These are phyloP conservation scores for Diaporthe helianthi DNA, from an alignment of 2,329 filamentous ascomycete genomes.

Conservation along the genomic window DNA sequence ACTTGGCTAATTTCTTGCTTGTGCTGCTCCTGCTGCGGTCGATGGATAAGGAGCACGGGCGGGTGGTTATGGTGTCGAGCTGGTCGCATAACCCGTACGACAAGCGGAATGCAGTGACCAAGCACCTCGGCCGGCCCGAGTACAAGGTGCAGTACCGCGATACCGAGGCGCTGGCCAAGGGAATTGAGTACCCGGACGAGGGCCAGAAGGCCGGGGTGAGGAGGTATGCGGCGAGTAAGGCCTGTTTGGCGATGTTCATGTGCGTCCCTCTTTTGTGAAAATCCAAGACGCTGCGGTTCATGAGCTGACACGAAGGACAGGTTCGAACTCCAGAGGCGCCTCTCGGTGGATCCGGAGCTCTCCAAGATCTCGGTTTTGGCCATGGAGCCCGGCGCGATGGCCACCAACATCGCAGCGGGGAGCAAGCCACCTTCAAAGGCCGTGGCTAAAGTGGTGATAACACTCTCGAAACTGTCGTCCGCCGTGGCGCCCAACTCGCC, in stretches of 20 bases:
- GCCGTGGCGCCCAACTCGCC: constrained; percentile 10
- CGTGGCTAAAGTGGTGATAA: neutral
- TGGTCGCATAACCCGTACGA: constrained; percentile 22
- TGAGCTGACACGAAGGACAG: constrained; percentile 25
- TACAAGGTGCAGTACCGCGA: constrained; percentile 36
- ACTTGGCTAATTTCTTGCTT: constrained; percentile 40
- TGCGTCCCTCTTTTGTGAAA: constrained; percentile 24
- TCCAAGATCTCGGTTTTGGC: constrained; percentile 42
- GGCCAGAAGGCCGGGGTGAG: constrained; percentile 35
- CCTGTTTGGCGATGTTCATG: constrained; percentile 45
- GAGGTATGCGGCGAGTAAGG: constrained; percentile 44
- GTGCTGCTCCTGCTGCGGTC: constrained; percentile 38
- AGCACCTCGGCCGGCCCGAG: constrained; percentile 7
- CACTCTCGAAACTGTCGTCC: constrained; percentile 20
- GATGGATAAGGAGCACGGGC: constrained; percentile 36
- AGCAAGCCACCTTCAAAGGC: constrained; percentile 5
- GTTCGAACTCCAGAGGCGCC: constrained; percentile 42
- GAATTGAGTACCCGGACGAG: constrained; percentile 37
- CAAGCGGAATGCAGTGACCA: neutral
- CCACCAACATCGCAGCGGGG: constrained; percentile 38
- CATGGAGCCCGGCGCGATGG: constrained; percentile 46
- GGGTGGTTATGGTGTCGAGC: constrained; percentile 37
- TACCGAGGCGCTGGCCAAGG: constrained; percentile 40
- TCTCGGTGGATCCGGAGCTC: constrained; percentile 40
- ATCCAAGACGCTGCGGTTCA: neutral